phyloP scores from a whole-genome alignment of 2,329 filamentous ascomycete genomes.

The Neofusicoccum laricinum region DNA sequence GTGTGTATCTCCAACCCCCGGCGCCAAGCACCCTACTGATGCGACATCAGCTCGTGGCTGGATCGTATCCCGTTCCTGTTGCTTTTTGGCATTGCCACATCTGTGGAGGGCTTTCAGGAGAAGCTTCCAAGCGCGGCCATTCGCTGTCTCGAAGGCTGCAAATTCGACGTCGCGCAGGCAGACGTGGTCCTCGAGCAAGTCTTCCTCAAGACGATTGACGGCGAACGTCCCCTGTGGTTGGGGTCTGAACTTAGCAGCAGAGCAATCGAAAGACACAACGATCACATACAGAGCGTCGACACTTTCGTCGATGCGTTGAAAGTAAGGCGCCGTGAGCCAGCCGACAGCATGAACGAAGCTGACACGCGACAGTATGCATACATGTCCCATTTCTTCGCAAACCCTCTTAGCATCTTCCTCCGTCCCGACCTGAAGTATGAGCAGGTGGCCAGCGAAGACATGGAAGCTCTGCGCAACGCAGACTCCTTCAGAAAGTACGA shows the following conservation, averaged over 20 bases:
- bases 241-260: slow-evolving; percentile 62
- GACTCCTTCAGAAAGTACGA: slow-evolving; percentile 60
- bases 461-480: slow-evolving; percentile 66
- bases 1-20: slow-evolving; percentile 42
- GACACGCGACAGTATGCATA: slow-evolving; percentile 65
- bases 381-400: slow-evolving; percentile 84
- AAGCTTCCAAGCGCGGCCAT: slow-evolving; percentile 68
- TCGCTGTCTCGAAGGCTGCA: slow-evolving; percentile 64
- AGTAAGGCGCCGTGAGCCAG: slow-evolving; percentile 40
- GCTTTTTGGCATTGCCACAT: slow-evolving; percentile 78
- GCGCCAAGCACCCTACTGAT: slow-evolving; percentile 22
- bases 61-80: slow-evolving; percentile 74
- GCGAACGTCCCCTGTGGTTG: slow-evolving; percentile 57
- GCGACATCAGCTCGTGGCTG: slow-evolving; percentile 57
- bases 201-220: slow-evolving; percentile 64
- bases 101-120: slow-evolving; percentile 74
- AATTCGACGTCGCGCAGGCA: slow-evolving; percentile 76
- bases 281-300: slow-evolving; percentile 74
- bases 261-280: slow-evolving; percentile 69
- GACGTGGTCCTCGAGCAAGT: slow-evolving; percentile 69
- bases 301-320: slow-evolving; percentile 69
- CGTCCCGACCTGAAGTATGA: slow-evolving; percentile 32
- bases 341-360: slow-evolving; percentile 5
- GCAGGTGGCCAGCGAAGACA: slow-evolving; percentile 57
- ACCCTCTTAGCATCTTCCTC: slow-evolving; percentile 66